phyloP scores from a whole-genome alignment of 176 grass and related monocot species.

The Bromus sterilis region DNA sequence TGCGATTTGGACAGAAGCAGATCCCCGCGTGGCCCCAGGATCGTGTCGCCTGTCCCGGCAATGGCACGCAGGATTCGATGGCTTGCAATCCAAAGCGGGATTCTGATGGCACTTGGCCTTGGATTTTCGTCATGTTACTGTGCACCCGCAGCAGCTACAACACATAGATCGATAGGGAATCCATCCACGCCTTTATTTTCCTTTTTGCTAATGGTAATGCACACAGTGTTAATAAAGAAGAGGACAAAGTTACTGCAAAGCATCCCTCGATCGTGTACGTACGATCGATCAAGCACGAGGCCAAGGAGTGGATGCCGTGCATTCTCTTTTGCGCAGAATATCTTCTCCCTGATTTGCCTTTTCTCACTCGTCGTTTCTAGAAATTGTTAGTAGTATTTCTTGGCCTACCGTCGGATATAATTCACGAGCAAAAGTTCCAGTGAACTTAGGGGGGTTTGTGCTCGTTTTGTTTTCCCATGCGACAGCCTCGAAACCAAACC shows the following conservation, averaged over 20 bases:
- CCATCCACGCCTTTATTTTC: constrained; percentile 22
- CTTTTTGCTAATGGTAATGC: neutral
- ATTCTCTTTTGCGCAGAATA: neutral
- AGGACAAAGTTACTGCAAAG: neutral
- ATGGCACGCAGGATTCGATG: constrained; percentile 47
- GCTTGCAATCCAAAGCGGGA: constrained; percentile 36
- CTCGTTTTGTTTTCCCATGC: no score
- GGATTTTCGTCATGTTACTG: constrained; percentile 30
- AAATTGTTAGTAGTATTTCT: neutral
- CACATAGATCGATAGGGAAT: constrained; percentile 23
- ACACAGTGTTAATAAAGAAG: constrained; percentile 23
- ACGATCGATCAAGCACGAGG: neutral
- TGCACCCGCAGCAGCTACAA: neutral
- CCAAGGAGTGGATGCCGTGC: neutral
- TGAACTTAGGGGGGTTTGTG: no score
- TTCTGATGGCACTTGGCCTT: constrained; percentile 48
- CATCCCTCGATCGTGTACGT: neutral
- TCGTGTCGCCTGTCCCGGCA: constrained; percentile 42
- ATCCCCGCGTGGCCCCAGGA: constrained; percentile 34
- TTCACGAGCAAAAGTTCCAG: no score
- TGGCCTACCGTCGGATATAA: neutral
- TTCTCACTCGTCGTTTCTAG: neutral
- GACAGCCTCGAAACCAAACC: no score
- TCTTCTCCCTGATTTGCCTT: neutral
- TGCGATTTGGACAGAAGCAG: constrained; percentile 28